Base-by-base conservation (phyloP, 257 asterid genomes). In the Handroanthus guayacan region DNA sequence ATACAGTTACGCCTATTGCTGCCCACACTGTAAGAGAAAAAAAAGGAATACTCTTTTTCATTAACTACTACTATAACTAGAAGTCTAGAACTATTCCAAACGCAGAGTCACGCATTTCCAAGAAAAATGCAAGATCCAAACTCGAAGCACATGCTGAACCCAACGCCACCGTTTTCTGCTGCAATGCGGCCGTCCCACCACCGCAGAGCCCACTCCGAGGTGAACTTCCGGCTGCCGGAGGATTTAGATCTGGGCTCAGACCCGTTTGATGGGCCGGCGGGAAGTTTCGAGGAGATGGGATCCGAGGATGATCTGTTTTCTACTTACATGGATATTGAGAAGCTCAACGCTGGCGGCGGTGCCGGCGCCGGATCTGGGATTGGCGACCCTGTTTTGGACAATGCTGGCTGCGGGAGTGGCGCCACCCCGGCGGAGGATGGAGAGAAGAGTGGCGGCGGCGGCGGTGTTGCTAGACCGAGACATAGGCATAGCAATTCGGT, bases 171-270 rank as follows among this genome's bases (percentile, higher is more conserved):
- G 31, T 78, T 80, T 67, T 58, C 86, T 36, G 65, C 81, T 11
- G 80, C 90, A 78, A 87, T 89, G 86, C 90, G 97, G 75, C 83
- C 89, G 3, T 50, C 94, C 16, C 89, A 87, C 77, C 99, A 95
- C 89, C 96, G 98, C 44, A 77, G 99, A 76, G 97, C 99, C 72
- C 99, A 91, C 61, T 95, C 99, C 0, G 99, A 95, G 81, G 90
- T 93, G 51, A 93, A 87, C 83, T 92, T 84, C 86, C 86, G 96
- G 38, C 83, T 95, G 13, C 97, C 97, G 61, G 96, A 92, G 82
- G 94, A 94, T 69, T 70, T 90, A 52, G 98, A 95, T 93, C 94
- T 95, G 87, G 92, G 16, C 1, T 68, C 96, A 13, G 94, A 92
- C 86, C 87, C 85, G 4, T 86, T 92, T 54, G 97, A 85, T 63